Base-by-base conservation (phyloP, 768 basidiomycete species). In the Strobilomyces dryophilus region DNA sequence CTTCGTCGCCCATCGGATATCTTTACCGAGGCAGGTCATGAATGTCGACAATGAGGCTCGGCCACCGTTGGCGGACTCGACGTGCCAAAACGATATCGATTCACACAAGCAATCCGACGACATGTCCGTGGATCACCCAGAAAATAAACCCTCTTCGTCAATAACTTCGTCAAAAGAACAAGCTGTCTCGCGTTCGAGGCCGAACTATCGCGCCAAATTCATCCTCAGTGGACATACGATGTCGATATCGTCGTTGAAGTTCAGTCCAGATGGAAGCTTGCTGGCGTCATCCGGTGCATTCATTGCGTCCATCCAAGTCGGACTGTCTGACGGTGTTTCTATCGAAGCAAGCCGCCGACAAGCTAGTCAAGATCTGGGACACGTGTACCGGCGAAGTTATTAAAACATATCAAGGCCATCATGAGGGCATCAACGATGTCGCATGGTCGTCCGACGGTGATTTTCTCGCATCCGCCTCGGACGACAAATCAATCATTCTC, bases 391-490 rank as follows among this genome's bases (percentile, higher is more conserved):
- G 90, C 6, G 79, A 85, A 60, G 83, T 89, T 58, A 73, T 88
- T 42, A 80, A 80, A 51, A 94, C 89, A 2, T 74, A 89, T 35
- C 71, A 78, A 56, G 89, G 89, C 3, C 90, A 93, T 63, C 77
- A 77, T 8, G 79, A 85, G 66, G 95, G 95, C 2, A 83, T 98
- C 55, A 94, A 92, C 44, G 92, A 95, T 64, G 72, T 98, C 55
- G 87, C 92, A 17, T 95, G 94, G 89, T 91, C 93, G 0, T 73
- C 73, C 50, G 89, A 95, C 65, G 85, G 84, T 21, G 80, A 86
- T 51, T 87, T 85, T 64, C 70, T 98, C 34, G 94, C 95, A 1
- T 92, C 92, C 37, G 94, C 92, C 0, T 95, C 92, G 5, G 95
- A 99, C 67, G 95, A 98, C 70, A 87, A 89, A 60, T 88, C 89